Conservation (phyloP, 352 stramenopile species). For the Poterioochromonas sp. region DNA sequence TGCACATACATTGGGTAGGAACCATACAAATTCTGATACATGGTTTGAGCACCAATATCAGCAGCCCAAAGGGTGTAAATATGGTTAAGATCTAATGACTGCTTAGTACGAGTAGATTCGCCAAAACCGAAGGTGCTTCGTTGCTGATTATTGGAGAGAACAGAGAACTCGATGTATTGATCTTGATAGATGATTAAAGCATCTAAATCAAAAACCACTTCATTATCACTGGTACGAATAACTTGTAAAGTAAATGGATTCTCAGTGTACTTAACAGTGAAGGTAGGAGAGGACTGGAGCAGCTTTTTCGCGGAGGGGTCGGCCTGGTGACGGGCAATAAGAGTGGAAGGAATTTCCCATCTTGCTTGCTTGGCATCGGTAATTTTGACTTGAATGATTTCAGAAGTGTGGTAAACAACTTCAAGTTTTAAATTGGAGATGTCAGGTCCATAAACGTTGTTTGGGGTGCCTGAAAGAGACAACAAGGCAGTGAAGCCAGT, state of each 20-base stretch:
- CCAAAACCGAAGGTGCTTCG: constrained; percentile 40
- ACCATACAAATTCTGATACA: constrained; percentile 63
- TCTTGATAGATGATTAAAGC: constrained; percentile 55
- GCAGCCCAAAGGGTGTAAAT: constrained; percentile 37
- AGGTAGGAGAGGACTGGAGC: neutral
- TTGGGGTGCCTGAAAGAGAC: neutral
- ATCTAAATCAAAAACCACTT: constrained; percentile 39
- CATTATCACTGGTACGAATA: neutral
- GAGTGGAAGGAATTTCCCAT: constrained; percentile 54
- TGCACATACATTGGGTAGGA: constrained; percentile 68
- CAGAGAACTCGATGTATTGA: constrained; percentile 72
- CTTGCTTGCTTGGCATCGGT: constrained; percentile 60
- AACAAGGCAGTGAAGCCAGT: neutral
- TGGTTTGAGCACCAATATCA: constrained; percentile 18
- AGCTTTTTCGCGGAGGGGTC: neutral
- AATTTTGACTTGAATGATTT: constrained; percentile 60
- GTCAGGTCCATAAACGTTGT: constrained; percentile 40
- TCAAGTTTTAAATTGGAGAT: constrained; percentile 55
- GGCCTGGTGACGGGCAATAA: neutral
- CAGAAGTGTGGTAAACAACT: constrained; percentile 53
- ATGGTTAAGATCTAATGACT: constrained; percentile 45
- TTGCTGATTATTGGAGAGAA: constrained; percentile 50
- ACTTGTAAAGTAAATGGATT: constrained; percentile 36
- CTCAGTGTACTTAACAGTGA: constrained; percentile 25
- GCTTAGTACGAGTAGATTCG: constrained; percentile 51